These are phyloP conservation scores for Ambrosia trifida DNA, from an alignment of 129 eudicot genomes.

Conservation along the genomic window DNA sequence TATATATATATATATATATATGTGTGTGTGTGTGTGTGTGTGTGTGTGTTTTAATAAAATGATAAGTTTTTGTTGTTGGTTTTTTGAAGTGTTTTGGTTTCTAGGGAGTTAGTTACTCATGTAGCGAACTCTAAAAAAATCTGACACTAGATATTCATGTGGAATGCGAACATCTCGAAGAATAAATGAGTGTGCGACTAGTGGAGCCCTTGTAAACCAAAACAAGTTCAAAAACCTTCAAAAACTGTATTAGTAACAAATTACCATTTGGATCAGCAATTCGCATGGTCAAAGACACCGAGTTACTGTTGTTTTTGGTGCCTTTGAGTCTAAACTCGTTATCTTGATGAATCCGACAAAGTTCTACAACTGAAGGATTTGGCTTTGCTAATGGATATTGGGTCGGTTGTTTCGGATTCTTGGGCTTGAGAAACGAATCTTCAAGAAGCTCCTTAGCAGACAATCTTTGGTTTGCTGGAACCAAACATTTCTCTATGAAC, in stretches of 20 bases:
- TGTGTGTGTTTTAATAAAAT: too few species aligned
- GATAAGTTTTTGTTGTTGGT: too few species aligned
- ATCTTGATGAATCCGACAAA: conserved; percentile 47
- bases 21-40: too few species aligned
- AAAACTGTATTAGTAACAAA: not conserved
- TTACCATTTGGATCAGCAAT: conserved; percentile 58
- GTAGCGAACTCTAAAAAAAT: too few species aligned
- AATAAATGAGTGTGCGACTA: too few species aligned
- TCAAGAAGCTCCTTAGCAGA: conserved; percentile 71
- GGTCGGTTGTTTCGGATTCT: conserved; percentile 32
- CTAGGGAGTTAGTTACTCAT: too few species aligned
- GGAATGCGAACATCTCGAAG: too few species aligned
- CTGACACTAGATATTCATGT: too few species aligned
- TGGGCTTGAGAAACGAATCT: conserved; percentile 63
- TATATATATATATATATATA: too few species aligned
- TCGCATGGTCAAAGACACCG: conserved; percentile 60
- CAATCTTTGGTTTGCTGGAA: conserved; percentile 63
- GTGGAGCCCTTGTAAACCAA: too few species aligned
- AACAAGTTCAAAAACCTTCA: too few species aligned
- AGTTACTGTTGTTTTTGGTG: conserved; percentile 47
- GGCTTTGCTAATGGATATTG: not conserved
- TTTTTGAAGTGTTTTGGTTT: too few species aligned
- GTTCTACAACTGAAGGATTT: conserved; percentile 42
- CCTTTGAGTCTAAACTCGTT: conserved; percentile 64
- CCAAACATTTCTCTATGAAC: conserved; percentile 79